Conservation (phyloP, 192 early-diverging fungal species). For the Backusella australiensis region DNA sequence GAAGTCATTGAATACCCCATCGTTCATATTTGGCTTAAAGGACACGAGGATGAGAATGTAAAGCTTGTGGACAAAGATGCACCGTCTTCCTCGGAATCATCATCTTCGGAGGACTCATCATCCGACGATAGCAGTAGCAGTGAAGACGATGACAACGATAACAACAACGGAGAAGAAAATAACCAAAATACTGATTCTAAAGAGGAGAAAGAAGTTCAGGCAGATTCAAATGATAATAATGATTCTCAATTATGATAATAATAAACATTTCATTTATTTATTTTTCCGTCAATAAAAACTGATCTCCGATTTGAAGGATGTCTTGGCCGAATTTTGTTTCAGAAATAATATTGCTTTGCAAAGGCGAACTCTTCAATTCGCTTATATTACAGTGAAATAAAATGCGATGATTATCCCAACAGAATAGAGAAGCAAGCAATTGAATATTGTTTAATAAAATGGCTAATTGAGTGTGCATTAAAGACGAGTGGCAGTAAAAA, state of each 20-base stretch:
- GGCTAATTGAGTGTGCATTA: no score
- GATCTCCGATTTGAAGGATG: background rate
- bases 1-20: constrained; percentile 34
- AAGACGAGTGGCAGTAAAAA: background rate
- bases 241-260: background rate
- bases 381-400: no score
- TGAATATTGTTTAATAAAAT: no score
- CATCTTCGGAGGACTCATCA: background rate
- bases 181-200: background rate
- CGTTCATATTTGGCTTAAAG: constrained; percentile 30
- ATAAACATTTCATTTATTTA: background rate
- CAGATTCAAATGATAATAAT: background rate
- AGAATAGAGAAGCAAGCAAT: no score
- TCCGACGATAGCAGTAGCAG: background rate
- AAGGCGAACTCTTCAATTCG: no score
- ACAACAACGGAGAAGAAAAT: background rate
- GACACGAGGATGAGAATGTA: background rate
- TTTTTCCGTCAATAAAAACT: background rate
- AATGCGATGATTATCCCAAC: no score
- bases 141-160: background rate
- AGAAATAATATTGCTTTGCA: background rate
- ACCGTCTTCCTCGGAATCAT: background rate
- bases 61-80: background rate
- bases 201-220: background rate
- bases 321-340: background rate